Evolutionary conservation across 495 filamentous ascomycete species (phyloP), one percentile per base, ranked within the genome.

Genomic region (Annulohypoxylon nitens): DNA sequence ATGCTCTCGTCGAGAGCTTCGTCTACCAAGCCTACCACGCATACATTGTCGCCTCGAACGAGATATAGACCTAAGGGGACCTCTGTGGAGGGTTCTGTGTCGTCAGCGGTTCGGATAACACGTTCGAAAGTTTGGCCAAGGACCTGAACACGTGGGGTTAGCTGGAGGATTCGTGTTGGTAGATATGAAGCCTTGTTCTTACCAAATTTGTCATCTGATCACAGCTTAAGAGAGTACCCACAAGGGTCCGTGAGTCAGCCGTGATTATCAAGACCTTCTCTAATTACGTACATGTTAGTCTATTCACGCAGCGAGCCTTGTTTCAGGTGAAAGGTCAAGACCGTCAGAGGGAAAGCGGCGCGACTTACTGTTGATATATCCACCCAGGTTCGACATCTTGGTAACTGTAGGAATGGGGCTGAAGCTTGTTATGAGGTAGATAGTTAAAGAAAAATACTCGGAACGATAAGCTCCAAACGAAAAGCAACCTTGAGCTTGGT

Each of bases 151-250:
- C 14, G 16, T 11, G 23, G 48, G 39, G 67, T 74, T 20, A 74
- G 66, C 33, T 7, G 25, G n/a, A 14, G 26, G 20, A 34, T 47
- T 48, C 23, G 30, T 51, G 43, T 12, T 20, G 16, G 47, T 1
- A 63, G 30, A 63, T 30, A 23, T 20, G 34, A 66, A 45, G 62
- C 25, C 25, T 53, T 25, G 9, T 23, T 63, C 81, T 25, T 78
- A 88, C 95, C 69, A 98, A 84, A 81, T 99, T 99, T 48, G 96
- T 98, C 67, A 91, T 87, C 79, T 97, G 92, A 81, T 99, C 96
- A 76, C 91, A 93, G n/a, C 91, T 92, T 47, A 95, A 83, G 20
- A 99, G 90, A 1, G 83, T 92, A 33, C 96, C 96, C 61, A 92
- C 89, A 43, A 98, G 85, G 14, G 90, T 97, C 73, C 96, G 93